Base-by-base conservation (phyloP, 2,329 filamentous ascomycete species). In the Graphilbum fragrans region DNA sequence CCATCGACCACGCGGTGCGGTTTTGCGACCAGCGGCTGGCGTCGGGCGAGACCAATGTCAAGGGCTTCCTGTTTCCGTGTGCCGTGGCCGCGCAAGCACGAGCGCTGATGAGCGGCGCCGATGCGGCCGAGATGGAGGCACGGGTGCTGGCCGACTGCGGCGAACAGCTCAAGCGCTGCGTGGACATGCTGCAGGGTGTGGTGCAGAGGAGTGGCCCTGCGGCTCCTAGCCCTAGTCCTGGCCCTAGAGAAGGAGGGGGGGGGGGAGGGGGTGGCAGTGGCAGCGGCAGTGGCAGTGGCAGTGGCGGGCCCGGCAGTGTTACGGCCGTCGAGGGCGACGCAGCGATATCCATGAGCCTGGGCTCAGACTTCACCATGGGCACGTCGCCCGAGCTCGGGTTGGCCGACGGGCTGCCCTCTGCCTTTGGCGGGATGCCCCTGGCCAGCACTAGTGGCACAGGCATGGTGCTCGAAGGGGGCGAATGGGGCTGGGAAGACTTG, bases 31-130 rank as follows among this genome's bases (percentile, higher is more conserved):
- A 39, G 23, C 44, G 49, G 10, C 19, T 50, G 8, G 33, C 31
- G 20, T 45, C 49, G 4, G 48, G 48, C 2, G 70, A 76, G 52
- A 74, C 70, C 0, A 77, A 75, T 41, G 55, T 69, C 18, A 77
- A 76, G 47, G 67, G 67, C 0, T 66, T 66, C 33, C 38, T 77
- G 17, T 58, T 74, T 12, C 45, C 56, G 1, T 52, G 51, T 9
- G 49, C 65, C 12, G 48, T 70, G 1, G 48, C 49, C 5, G 58
- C 61, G 0, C 61, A 72, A 35, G 55, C 74, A 0, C 56, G 67
- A 4, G 64, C 56, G 0, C 52, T 70, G 1, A 52, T 59, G 44
- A 51, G 49, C 3, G 63, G 66, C 0, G 11, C 61, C 0, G 44
- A 45, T 0, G 56, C 56, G 6, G 52, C 62, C 0, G 59, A 66